Evolutionary conservation across 305 asterid genomes (phyloP), one percentile per base, ranked within the genome.

Genomic region (Nicotiana rustica): DNA sequence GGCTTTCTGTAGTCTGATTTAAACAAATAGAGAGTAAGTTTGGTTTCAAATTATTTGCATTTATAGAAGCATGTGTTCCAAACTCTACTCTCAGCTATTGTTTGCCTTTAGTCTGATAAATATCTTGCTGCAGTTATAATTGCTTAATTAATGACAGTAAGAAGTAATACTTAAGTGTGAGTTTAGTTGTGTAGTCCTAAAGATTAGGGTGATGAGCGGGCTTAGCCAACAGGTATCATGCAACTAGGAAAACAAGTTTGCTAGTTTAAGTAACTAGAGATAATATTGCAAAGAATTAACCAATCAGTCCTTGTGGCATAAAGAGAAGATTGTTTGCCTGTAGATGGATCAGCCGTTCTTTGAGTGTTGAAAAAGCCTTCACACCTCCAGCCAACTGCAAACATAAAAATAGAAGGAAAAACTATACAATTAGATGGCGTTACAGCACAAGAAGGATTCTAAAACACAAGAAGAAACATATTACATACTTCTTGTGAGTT

Each of bases 1-100:
- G 86, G 6, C 88, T 93, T 90, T 97, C 99, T 36, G 91, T 91
- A 87, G 57, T 90, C 99, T 97, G 93, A 85, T 81, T 81, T 75
- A 80, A 80, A 67, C 75, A 69, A 83, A 67, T 80, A 33, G 68
- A 21, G 17, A 55, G 67, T 56, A 76, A 33, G 67, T 33, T 56
- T 56, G 52, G 52, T 77, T 77, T 77, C 80, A 56, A 77, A 31
- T 31, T 56, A 55, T 56, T 31, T 56, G 52, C 33, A 56, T 67
- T 77, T 17, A 4, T 62, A 25, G 80, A 49, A 52, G 79, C 64
- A 75, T 29, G 65, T 15, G 49, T 82, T n/a, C 82, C 52, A 85
- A 38, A 38, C 81, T 49, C 59, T 38, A 82, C 80, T 59, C 52
- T 56, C 67, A 2, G 56, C 19, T 15, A 14, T 36, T 15, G 55